These are phyloP conservation scores for Diaporthe nobilis DNA, from an alignment of 2,329 filamentous ascomycete genomes.

Conservation along the genomic window DNA sequence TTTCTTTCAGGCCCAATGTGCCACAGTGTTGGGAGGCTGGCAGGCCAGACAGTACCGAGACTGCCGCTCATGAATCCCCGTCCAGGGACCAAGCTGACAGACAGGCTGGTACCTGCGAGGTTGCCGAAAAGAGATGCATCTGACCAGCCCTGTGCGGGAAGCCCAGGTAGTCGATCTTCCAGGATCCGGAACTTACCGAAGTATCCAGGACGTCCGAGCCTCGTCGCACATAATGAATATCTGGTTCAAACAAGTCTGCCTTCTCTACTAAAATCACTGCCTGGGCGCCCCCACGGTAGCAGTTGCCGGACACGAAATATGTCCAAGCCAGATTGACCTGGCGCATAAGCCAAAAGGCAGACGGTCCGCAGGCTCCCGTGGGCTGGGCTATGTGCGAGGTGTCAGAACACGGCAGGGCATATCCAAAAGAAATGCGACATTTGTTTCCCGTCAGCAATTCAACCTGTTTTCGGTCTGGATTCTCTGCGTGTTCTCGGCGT, in stretches of 20 bases:
- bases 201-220: neutral
- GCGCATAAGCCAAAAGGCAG: neutral
- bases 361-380: neutral
- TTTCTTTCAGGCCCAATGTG: neutral
- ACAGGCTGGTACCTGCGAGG: conserved; percentile 21
- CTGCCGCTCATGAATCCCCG: neutral
- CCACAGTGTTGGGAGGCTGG: neutral
- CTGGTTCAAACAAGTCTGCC: neutral
- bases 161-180: neutral
- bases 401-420: neutral
- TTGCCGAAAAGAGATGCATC: conserved; percentile 17
- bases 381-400: neutral
- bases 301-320: neutral
- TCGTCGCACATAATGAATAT: neutral
- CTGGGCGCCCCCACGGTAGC: neutral
- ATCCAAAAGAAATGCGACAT: neutral
- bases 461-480: neutral
- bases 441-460: neutral
- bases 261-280: neutral
- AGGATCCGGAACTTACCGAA: conserved; percentile 26
- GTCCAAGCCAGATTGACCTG: neutral
- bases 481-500: neutral
- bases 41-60: conserved; percentile 6
- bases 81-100: conserved; percentile 20
- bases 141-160: conserved; percentile 10